These are phyloP conservation scores for Eustoma russellianum DNA, from an alignment of 257 asterid genomes.

Conservation along the genomic window DNA sequence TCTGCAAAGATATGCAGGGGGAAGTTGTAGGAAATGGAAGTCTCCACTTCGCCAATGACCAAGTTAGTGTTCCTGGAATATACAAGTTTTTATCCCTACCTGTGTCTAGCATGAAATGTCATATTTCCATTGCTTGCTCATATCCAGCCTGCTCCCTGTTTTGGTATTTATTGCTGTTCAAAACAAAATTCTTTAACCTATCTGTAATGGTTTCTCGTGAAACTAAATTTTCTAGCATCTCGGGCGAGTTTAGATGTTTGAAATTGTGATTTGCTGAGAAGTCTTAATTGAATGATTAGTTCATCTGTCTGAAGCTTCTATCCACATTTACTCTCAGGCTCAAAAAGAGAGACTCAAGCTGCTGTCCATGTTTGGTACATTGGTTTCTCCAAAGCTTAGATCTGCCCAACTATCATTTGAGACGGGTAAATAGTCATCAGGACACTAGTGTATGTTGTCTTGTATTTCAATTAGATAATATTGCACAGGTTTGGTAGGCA, in stretches of 20 bases:
- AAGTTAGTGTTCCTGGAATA: conserved; percentile 29
- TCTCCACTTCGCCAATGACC: conserved; percentile 36
- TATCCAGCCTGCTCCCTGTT: background rate
- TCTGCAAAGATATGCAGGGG: conserved; percentile 33
- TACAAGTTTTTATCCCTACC: background rate
- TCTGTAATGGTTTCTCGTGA: background rate
- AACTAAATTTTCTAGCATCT: too few species aligned
- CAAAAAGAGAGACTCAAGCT: conserved; percentile 50
- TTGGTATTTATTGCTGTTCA: background rate
- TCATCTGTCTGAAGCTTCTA: background rate
- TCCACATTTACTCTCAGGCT: conserved; percentile 26
- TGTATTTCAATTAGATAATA: too few species aligned
- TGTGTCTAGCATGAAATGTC: background rate
- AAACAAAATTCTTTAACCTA: background rate
- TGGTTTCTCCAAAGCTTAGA: conserved; percentile 93
- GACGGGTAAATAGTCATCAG: conserved; percentile 44
- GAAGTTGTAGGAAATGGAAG: conserved; percentile 34
- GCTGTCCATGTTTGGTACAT: conserved; percentile 72
- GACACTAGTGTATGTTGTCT: too few species aligned
- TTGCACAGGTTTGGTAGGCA: too few species aligned
- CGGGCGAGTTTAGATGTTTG: background rate
- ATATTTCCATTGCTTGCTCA: background rate
- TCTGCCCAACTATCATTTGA: conserved; percentile 81
- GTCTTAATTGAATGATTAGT: background rate
- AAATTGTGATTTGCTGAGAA: background rate